Conservation (phyloP, 148 eudicot genomes). For the Cornus suecica region DNA sequence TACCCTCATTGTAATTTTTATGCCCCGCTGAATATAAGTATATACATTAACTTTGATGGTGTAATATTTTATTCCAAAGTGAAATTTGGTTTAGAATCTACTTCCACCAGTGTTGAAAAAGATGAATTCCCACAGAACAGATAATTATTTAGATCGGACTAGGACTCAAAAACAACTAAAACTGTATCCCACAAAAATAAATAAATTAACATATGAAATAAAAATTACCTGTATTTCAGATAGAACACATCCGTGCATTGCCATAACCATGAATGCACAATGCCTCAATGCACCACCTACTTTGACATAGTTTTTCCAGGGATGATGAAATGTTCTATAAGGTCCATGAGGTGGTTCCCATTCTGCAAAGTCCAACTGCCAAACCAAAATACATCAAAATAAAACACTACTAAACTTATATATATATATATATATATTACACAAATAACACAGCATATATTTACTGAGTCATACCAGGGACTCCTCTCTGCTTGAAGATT, state of each 20-base stretch:
- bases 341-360: background rate
- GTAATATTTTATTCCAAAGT: too few relatives aligned
- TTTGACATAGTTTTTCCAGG: background rate
- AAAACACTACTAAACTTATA: background rate
- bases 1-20: too few relatives aligned
- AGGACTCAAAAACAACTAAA: too few relatives aligned
- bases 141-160: too few relatives aligned
- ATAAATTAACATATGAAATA: too few relatives aligned
- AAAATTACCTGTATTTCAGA: background rate
- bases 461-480: background rate
- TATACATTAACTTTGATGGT: background rate
- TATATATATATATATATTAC: too few relatives aligned
- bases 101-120: too few relatives aligned
- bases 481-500: background rate
- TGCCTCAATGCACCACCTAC: background rate
- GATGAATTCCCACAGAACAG: too few relatives aligned
- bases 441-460: background rate
- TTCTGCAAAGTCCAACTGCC: background rate
- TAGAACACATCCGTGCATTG: background rate
- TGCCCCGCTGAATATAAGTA: too few relatives aligned
- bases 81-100: too few relatives aligned
- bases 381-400: background rate
- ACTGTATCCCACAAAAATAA: too few relatives aligned
- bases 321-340: background rate
- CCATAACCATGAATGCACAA: background rate